These are phyloP conservation scores for Scheffersomyces parashehatae DNA, from an alignment of 1,139 yeast species.

Conservation along the genomic window DNA sequence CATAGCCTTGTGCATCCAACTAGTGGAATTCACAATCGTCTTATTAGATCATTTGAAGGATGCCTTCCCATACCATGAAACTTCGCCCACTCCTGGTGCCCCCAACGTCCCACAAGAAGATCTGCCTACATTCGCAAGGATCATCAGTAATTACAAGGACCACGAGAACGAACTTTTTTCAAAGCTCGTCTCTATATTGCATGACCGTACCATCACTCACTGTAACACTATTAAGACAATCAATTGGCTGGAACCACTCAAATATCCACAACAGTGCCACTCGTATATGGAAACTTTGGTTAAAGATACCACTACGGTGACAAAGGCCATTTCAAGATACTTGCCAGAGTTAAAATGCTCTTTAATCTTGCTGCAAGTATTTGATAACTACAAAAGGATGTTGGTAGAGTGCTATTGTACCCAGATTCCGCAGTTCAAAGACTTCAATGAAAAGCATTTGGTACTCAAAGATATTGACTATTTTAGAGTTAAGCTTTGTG, in stretches of 20 bases:
- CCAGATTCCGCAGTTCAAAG: constrained; percentile 51
- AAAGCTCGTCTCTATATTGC: constrained; percentile 69
- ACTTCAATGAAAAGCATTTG: constrained; percentile 53
- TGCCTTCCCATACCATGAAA: constrained; percentile 15
- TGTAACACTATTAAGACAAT: constrained; percentile 45
- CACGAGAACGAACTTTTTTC: constrained; percentile 69
- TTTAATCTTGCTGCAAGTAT: constrained; percentile 54
- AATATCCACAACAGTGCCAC: constrained; percentile 49
- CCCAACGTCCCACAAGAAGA: constrained; percentile 27
- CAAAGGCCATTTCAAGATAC: constrained; percentile 60
- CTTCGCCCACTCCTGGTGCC: background rate
- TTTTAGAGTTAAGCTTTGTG: constrained; percentile 60
- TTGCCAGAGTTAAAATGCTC: constrained; percentile 54
- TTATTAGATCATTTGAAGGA: constrained; percentile 21
- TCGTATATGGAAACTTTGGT: constrained; percentile 67
- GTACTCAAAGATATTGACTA: constrained; percentile 65
- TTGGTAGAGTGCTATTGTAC: constrained; percentile 57
- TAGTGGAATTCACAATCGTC: constrained; percentile 42
- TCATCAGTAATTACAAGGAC: constrained; percentile 46
- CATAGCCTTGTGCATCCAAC: constrained; percentile 66
- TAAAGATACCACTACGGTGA: constrained; percentile 64
- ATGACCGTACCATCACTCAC: constrained; percentile 58
- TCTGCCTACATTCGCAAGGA: constrained; percentile 28
- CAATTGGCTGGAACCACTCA: constrained; percentile 51
- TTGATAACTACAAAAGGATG: constrained; percentile 59